Base-by-base conservation (phyloP, 345 rosid genomes). In the Stellera chamaejasme region DNA sequence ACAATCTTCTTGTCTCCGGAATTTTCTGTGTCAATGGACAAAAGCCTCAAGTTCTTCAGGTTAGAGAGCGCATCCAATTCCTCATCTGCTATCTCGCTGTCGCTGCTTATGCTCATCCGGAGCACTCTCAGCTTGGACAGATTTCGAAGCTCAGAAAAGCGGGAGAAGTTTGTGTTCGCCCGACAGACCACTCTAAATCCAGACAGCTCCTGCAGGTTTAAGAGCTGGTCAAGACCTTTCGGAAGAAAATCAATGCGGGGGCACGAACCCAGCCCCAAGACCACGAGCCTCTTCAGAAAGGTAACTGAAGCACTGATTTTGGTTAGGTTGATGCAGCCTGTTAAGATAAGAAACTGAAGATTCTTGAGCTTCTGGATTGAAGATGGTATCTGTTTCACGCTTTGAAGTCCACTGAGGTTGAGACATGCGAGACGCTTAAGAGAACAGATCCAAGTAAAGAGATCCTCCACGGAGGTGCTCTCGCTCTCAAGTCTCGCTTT, bases 351-450 rank as follows among this genome's bases (percentile, higher is more conserved):
- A 75, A 82, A 71, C 73, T 75, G 72, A 59, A 85, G 85, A 69
- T 75, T 82, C 27, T 44, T 58, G 27, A 82, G 85, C 19, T 77
- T 72, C 54, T 70, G 71, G 19, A 82, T 49, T 2, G 94, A 78
- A 50, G 61, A 61, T 6, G 94, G 90, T 39, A 85, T 73, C 60
- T 78, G 67, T 56, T 75, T 60, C 79, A 82, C 54, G 6, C 87
- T 89, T 64, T 82, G 89, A 27, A 77, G 78, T 66, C 80, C 78
- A 70, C 94, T 85, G 71, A 85, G 66, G 74, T 80, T 70, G 43
- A 85, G 89, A 63, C 70, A 77, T 36, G 82, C 66, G 39, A 82
- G 67, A 45, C 80, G 94, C 49, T 70, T 66, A 54, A 80, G 85
- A 52, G 62, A 69, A 41, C 77, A 76, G 58, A 82, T 71, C 41